Conservation (phyloP, 2,329 filamentous ascomycete genomes). For the Arthrobotrys sphaeroides region DNA sequence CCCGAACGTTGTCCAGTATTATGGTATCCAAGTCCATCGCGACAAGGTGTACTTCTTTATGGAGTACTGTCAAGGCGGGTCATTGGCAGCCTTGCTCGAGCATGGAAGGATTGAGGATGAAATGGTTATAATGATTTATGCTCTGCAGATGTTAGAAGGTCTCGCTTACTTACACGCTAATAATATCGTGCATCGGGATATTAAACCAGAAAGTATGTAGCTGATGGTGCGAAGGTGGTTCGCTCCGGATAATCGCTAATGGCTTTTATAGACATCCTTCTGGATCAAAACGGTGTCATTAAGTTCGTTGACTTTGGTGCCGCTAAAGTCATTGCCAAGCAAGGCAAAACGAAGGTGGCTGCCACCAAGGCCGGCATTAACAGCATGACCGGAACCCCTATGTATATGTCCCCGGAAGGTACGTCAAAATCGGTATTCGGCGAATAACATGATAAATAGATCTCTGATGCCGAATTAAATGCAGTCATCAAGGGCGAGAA, state of each 20-base stretch:
- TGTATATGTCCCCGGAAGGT: slow-evolving; percentile 98
- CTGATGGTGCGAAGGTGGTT: neutral
- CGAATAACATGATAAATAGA: neutral
- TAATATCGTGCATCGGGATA: slow-evolving; percentile 92
- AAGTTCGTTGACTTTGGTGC: slow-evolving; percentile 99
- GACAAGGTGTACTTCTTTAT: slow-evolving; percentile 99
- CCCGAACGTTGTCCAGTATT: slow-evolving; percentile 96
- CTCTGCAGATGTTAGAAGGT: slow-evolving; percentile 90
- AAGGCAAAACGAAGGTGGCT: slow-evolving; percentile 84
- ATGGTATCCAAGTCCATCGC: slow-evolving; percentile 95
- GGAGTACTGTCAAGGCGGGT: slow-evolving; percentile 98
- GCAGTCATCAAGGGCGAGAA: slow-evolving; percentile 87
- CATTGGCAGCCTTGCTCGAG: slow-evolving; percentile 85
- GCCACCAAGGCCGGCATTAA: slow-evolving; percentile 71
- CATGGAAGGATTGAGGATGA: slow-evolving; percentile 98
- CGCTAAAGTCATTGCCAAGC: slow-evolving; percentile 93
- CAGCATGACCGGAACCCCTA: slow-evolving; percentile 96
- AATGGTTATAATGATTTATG: slow-evolving; percentile 96
- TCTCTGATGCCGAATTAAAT: neutral
- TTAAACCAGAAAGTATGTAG: slow-evolving; percentile 92
- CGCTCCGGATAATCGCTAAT: slow-evolving; percentile 56
- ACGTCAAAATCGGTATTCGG: neutral
- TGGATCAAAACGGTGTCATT: slow-evolving; percentile 97
- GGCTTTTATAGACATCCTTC: slow-evolving; percentile 76
- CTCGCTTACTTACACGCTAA: slow-evolving; percentile 92